Evolutionary conservation across 768 basidiomycete species (phyloP), one percentile per base, ranked within the genome.

Genomic region (Boletus rufocinnamomeus): DNA sequence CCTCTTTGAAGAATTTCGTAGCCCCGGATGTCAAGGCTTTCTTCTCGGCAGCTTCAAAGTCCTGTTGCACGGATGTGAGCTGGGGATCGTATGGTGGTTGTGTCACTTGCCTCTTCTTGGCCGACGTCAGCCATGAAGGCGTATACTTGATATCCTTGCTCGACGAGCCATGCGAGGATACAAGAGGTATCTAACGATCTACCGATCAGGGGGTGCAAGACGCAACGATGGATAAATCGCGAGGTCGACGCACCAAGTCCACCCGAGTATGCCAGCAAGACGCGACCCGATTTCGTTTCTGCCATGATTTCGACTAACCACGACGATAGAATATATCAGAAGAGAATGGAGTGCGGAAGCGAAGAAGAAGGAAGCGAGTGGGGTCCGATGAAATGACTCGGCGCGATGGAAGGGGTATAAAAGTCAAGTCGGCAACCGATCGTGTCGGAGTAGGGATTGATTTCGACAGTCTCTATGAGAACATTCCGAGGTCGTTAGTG

Each of bases 121-220:
- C 92, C 93, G 56, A 96, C 89, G 77, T 95, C 92, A 14, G 93
- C 93, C 91, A 96, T 95, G 84, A 95, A 98, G 25, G 95, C 93
- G 66, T 89, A 86, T 63, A 98, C 96, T 71, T 98, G 92, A 77
- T 98, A 99, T 57, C 93, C 95, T 74, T 98, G 82, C 74, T 99
- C 97, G 75, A 98, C 94, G 76, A 99, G 81, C 96, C 96, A 99
- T 52, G 93, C 93, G 67, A 98, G 88, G 78, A 99, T 99, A 77
- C 96, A 98, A 38, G 96, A 98, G 23, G 97, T 99, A 76, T 99
- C 97, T 69, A 32, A n/a, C 40, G 60, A 53, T 53, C 52, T 28
- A 28, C 32, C 49, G 61, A 59, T 69, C 54, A 59, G 51, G 21
- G 9, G 34, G 44, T 4, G 3, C 27, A 21, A 17, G 14, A 27